Evolutionary conservation across 2,329 filamentous ascomycete genomes (phyloP), one percentile per base, ranked within the genome.

Genomic region (Pestalotiopsis sp.): DNA sequence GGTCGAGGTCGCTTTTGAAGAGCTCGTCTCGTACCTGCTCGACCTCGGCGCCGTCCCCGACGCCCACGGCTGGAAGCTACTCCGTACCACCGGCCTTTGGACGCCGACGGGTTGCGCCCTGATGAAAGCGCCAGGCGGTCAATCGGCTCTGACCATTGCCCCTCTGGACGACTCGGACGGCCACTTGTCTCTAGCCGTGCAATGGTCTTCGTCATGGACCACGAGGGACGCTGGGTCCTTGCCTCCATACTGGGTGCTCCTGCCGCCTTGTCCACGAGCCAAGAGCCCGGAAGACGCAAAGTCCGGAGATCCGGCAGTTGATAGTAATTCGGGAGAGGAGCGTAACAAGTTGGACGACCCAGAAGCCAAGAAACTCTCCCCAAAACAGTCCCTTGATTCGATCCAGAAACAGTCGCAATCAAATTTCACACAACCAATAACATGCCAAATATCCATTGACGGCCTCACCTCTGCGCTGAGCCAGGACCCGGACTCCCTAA

Each of bases 21-120:
- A 90, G 71, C 79, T 92, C 3, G 79, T 92, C 0, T 85, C 83
- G 31, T 91, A 91, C 69, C 78, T 92, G 45, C 77, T 92, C 1
- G 90, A 92, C 75, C 81, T 90, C 9, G 90, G 90, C 2, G 90
- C 89, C 2, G 80, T 89, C 2, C 89, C 89, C 0, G 86, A 90
- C 68, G 77, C 86, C 0, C 86, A 87, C 64, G 89, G 88, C 2
- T 90, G 88, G 84, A 84, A 83, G 56, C 78, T 90, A 71, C 71
- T 91, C 68, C 82, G 87, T 31, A 85, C 84, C 0, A 86, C 86
- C 4, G 89, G 89, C 0, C 73, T 90, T 2, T 90, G 89, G 88
- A 88, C 89, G 2, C 88, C 89, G 0, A 83, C 85, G 0, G 89
- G 88, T 4, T 90, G 87, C 41, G 79, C 84, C 0, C 75, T 91